phyloP scores from a whole-genome alignment of 228 moss, liverwort and hornwort species.

The Sphagnum fallax region DNA sequence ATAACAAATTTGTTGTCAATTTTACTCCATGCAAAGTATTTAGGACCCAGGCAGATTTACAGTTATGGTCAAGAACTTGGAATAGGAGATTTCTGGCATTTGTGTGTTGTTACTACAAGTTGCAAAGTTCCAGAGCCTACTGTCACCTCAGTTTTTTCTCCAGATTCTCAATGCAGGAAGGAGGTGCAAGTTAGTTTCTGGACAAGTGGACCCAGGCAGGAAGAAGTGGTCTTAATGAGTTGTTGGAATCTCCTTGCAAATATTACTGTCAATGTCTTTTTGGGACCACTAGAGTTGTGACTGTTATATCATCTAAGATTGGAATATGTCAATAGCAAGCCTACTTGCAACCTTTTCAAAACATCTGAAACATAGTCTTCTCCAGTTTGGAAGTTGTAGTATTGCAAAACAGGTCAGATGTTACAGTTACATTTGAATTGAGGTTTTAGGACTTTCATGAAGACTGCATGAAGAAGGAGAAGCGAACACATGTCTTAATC shows the following conservation, averaged over 20 bases:
- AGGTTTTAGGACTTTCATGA: neutral
- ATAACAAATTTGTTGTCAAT: neutral
- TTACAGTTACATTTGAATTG: neutral
- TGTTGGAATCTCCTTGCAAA: neutral
- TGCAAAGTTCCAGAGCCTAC: no score
- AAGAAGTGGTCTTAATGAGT: no score
- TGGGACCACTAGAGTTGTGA: neutral
- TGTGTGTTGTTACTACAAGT: neutral
- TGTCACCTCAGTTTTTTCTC: no score
- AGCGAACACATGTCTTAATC: neutral
- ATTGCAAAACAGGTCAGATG: neutral
- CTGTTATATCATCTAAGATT: neutral
- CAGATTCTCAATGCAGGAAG: no score
- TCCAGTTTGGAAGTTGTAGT: neutral
- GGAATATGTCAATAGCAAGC: neutral
- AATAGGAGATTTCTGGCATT: neutral
- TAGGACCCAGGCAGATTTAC: neutral
- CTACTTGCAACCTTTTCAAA: no score
- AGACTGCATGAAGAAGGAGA: no score
- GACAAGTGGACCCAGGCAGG: no score
- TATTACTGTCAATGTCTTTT: neutral
- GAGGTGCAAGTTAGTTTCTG: no score
- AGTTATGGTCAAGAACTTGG: neutral
- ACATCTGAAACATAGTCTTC: no score
- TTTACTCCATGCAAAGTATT: neutral